Conservation (phyloP, 495 filamentous ascomycete species). For the Bombardia bombarda region DNA sequence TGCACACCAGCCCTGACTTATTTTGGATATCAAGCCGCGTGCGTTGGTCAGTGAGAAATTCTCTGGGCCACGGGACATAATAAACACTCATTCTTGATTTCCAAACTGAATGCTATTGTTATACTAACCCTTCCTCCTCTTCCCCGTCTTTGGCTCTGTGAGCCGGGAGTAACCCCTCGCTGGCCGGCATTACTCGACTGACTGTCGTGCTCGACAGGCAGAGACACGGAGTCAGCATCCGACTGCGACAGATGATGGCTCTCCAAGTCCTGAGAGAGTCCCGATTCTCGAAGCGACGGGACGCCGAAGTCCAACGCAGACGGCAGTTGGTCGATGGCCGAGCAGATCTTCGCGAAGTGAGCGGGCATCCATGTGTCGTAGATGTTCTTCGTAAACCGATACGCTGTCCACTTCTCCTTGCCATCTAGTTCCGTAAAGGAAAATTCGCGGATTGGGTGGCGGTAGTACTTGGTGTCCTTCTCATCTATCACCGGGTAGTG, state of each 20-base stretch:
- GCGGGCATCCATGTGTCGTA: constrained; percentile 34
- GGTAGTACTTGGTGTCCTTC: constrained; percentile 5
- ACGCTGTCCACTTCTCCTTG: constrained; percentile 14
- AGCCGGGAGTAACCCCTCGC: constrained; percentile 1
- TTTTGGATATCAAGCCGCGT: no score
- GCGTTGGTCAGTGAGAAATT: no score
- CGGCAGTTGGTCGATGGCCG: constrained; percentile 33
- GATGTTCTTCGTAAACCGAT: constrained; percentile 7
- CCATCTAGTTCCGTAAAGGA: not conserved
- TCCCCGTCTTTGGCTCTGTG: not conserved
- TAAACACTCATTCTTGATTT: no score
- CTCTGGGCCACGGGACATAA: no score
- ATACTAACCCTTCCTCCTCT: not conserved
- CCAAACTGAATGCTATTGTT: no score
- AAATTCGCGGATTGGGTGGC: constrained; percentile 1
- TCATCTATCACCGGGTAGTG: constrained; percentile 2
- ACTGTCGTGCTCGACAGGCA: not conserved
- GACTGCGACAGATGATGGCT: constrained; percentile 3
- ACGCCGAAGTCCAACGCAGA: constrained; percentile 21
- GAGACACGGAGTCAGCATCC: not conserved
- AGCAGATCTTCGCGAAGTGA: constrained; percentile 33
- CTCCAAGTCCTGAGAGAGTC: constrained; percentile 9
- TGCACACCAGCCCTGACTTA: no score
- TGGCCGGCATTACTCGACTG: constrained; percentile 6
- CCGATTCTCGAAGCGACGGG: constrained; percentile 6